A percentile compares a stretch with the other conserved stretches of the same genome.
Conservation (phyloP, 1,284 basidiomycete genomes). For the Tylopilus orsonianus region DNA sequence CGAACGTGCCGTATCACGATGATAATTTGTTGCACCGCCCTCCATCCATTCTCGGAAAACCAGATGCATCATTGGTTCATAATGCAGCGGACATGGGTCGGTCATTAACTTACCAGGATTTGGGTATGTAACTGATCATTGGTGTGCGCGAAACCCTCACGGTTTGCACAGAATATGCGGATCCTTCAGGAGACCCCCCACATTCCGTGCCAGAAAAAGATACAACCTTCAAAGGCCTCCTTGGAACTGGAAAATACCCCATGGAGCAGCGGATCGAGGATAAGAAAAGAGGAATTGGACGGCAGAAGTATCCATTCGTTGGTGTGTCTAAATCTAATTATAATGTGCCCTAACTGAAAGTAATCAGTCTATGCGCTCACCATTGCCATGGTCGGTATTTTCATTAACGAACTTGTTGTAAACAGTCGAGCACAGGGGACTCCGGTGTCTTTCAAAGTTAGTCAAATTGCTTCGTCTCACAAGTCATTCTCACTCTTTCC, state of each 20-base stretch:
- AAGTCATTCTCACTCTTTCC: conserved; percentile 6
- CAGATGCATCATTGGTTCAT: conserved; percentile 42
- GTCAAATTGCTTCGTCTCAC: conserved; percentile 13
- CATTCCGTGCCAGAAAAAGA: conserved; percentile 37
- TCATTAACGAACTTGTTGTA: conserved; percentile 77
- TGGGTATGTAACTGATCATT: conserved; percentile 44
- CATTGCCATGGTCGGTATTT: conserved; percentile 65
- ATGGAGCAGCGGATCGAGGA: conserved; percentile 83
- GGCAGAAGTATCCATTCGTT: conserved; percentile 78
- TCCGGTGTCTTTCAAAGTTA: conserved; percentile 77
- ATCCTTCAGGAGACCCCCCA: conserved; percentile 40
- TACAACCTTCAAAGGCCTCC: conserved; percentile 40
- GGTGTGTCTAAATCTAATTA: conserved; percentile 40
- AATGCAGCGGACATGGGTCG: conserved; percentile 44
- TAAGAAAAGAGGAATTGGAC: conserved; percentile 80
- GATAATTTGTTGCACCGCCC: conserved; percentile 22
- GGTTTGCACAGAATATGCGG: conserved; percentile 52
- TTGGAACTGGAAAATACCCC: conserved; percentile 56
- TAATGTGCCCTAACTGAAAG: conserved; percentile 7
- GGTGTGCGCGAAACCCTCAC: neutral
- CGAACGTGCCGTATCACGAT: conserved; percentile 27
- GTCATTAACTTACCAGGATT: conserved; percentile 46
- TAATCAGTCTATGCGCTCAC: conserved; percentile 61
- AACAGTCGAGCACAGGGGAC: conserved; percentile 75
- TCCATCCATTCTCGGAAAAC: conserved; percentile 35